Conservation (phyloP, 2,329 filamentous ascomycete genomes). For the Epichloe amarillans region DNA sequence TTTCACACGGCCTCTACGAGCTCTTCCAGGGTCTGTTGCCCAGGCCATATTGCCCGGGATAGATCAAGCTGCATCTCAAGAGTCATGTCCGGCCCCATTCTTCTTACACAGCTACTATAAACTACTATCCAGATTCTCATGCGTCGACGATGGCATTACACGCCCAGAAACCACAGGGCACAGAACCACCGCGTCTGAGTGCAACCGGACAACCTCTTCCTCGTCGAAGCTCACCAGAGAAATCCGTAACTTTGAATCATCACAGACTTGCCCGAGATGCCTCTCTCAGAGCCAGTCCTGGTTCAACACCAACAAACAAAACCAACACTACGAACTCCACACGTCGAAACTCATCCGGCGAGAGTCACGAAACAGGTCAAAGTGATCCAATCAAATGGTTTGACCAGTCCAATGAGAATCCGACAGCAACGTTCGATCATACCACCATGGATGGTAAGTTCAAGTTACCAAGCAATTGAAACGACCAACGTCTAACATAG, state of each 20-base stretch:
- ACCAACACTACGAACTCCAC: slow-evolving; percentile 12
- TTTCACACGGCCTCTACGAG: not conserved
- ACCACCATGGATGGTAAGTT: slow-evolving; percentile 34
- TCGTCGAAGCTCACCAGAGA: slow-evolving; percentile 29
- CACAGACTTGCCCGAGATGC: slow-evolving; percentile 32
- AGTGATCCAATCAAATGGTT: slow-evolving; percentile 44
- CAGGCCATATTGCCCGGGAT: not conserved
- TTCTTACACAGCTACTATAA: not conserved
- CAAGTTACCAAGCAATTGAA: not conserved
- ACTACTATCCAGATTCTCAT: slow-evolving; percentile 5
- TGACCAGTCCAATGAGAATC: slow-evolving; percentile 37
- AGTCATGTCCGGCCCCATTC: not conserved
- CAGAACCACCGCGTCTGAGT: slow-evolving; percentile 13
- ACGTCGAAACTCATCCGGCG: slow-evolving; percentile 31
- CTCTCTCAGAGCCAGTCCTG: slow-evolving; percentile 16
- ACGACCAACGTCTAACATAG: not conserved
- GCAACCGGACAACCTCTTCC: slow-evolving; percentile 28
- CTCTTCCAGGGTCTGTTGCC: not conserved
- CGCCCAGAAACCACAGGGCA: slow-evolving; percentile 11
- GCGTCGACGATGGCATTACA: slow-evolving; percentile 18
- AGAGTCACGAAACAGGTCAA: slow-evolving; percentile 33
- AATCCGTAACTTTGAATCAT: slow-evolving; percentile 34
- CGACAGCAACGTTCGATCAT: slow-evolving; percentile 27
- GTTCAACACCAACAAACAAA: slow-evolving; percentile 11
- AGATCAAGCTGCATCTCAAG: not conserved